Base-by-base conservation (phyloP, 2,329 filamentous ascomycete genomes). In the Alternaria viburni region DNA sequence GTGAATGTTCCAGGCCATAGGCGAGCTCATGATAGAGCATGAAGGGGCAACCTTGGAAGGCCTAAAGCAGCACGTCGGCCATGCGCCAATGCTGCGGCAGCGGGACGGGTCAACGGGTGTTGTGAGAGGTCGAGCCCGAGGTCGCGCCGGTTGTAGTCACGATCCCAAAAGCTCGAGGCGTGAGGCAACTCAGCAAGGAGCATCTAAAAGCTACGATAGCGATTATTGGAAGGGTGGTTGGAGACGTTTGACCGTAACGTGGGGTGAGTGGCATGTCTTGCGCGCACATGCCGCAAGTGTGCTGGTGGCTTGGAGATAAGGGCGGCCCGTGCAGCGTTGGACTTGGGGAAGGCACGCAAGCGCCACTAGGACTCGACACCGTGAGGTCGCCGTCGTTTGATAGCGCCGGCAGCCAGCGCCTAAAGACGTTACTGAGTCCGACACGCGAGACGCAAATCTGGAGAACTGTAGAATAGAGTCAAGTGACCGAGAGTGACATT, bases 11-110 rank as follows among this genome's bases (percentile, higher is more conserved):
- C 45, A 50, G 58, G 52, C 62, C 55, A 46, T 50, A 49, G 32
- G 57, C 64, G 49, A 57, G 52, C 32, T 62, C 59, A 64, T 61
- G 67, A 67, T 69, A 66, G 64, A 36, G 61, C 19, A 43, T 41
- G 45, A 51, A 52, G 46, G 52, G 57, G 41, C 44, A 52, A 45
- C 36, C 36, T 41, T 41, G 36, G 36, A 41, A 41, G 46, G 55
- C 52, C 62, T 59, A 65, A 60, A 54, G 41, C 54, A 59, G 65
- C 30, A 54, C 25, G 50, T 19, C 30, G 50, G 36, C 50, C 12
- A n/a, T 30, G 41, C 56, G 56, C 64, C 60, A 61, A 60, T 59
- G 43, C 50, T 25, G 50, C 52, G 59, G 44, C 44, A 46, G 41
- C 55, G 54, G 63, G 46, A 50, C 55, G 46, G 55, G 46, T 30